Conservation (phyloP, 179 eudicot genomes). For the Silene coronaria region DNA sequence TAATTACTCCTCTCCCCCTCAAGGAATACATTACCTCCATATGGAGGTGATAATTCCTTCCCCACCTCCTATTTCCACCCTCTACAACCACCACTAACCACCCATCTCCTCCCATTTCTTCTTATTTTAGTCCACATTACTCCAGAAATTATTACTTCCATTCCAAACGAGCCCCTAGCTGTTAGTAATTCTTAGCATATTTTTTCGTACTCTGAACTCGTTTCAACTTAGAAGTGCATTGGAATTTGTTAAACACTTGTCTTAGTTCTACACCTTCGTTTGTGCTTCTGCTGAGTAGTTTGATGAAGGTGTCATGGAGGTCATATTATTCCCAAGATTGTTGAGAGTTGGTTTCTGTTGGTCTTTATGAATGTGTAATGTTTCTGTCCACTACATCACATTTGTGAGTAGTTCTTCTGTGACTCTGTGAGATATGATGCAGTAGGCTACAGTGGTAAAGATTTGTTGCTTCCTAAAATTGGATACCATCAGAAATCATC, state of each 20-base stretch:
- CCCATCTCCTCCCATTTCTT: no score
- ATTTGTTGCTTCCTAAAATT: background rate
- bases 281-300: background rate
- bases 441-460: background rate
- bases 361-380: background rate
- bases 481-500: background rate
- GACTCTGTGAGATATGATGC: background rate
- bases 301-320: background rate
- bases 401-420: background rate
- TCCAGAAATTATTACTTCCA: no score
- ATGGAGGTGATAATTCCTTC: no score
- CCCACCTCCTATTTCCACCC: no score
- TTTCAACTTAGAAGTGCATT: background rate
- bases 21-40: no score
- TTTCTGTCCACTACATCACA: background rate
- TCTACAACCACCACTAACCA: no score
- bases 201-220: background rate
- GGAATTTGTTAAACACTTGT: background rate
- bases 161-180: no score
- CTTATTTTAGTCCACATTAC: no score
- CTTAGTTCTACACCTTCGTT: background rate
- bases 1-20: no score
- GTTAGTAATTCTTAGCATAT: background rate
- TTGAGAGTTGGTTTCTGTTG: background rate
- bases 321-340: background rate